These are phyloP conservation scores for Hypoxylon crocopeplum DNA, from an alignment of 495 filamentous ascomycete genomes.

Conservation along the genomic window DNA sequence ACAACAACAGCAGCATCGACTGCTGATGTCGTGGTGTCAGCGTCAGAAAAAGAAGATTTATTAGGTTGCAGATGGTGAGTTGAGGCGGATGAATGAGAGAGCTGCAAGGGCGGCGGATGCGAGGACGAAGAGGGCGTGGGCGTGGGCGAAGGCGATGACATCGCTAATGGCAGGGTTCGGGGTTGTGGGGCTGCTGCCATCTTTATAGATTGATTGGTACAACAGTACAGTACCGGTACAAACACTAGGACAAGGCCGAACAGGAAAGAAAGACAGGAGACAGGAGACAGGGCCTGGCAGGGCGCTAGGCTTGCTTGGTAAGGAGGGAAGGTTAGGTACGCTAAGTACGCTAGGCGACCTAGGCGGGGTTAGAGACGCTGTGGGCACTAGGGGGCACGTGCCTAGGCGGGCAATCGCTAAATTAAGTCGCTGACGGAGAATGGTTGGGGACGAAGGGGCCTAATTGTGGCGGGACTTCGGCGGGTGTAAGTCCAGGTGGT, in stretches of 20 bases:
- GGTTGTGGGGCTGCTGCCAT: slow-evolving; percentile 37
- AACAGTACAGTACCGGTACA: slow-evolving; percentile 14
- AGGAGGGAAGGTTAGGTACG: no score
- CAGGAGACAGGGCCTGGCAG: neutral
- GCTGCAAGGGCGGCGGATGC: neutral
- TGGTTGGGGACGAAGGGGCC: slow-evolving; percentile 10
- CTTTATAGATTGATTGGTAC: slow-evolving; percentile 32
- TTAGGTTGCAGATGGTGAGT: slow-evolving; percentile 9
- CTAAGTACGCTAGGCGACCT: neutral
- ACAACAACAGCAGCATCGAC: slow-evolving; percentile 3
- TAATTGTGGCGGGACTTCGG: slow-evolving; percentile 27
- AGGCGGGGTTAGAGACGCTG: no score
- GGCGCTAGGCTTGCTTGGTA: slow-evolving; percentile 4
- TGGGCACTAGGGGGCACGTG: slow-evolving; percentile 1
- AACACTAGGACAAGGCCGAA: no score
- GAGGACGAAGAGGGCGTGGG: neutral
- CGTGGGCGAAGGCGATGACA: slow-evolving; percentile 30
- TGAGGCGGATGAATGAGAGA: slow-evolving; percentile 20
- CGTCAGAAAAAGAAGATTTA: slow-evolving; percentile 5
- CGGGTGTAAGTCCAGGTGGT: neutral
- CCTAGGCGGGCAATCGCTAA: slow-evolving; percentile 2
- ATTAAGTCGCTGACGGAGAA: slow-evolving; percentile 15
- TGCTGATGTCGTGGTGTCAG: slow-evolving; percentile 4
- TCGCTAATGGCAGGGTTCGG: slow-evolving; percentile 23
- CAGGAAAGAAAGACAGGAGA: neutral